Percentiles rank a stretch among this genome's conserved stretches.
phyloP scores from a whole-genome alignment of 1,284 basidiomycete species.

The Leccinum subspadiceum region DNA sequence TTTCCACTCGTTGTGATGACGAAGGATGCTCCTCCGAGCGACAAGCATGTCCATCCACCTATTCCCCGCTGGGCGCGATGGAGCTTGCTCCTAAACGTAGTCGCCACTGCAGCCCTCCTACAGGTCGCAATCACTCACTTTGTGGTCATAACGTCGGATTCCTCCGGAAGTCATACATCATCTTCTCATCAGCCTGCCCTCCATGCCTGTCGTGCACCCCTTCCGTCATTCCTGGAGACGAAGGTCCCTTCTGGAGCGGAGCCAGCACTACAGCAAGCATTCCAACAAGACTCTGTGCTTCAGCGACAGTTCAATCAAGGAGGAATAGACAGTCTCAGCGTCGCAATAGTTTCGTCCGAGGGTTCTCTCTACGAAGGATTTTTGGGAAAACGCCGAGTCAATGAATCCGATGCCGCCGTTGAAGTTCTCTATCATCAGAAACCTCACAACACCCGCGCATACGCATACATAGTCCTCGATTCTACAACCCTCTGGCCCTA shows the following conservation, averaged over 20 bases:
- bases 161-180: neutral
- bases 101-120: conserved; percentile 14
- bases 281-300: conserved; percentile 8
- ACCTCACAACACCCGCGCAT: neutral
- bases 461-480: conserved; percentile 43
- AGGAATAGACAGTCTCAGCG: conserved; percentile 28
- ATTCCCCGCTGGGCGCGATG: conserved; percentile 17
- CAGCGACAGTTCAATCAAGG: conserved; percentile 12
- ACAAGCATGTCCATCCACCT: conserved; percentile 1
- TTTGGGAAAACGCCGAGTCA: conserved; percentile 37
- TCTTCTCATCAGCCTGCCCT: neutral
- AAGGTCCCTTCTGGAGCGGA: conserved; percentile 18
- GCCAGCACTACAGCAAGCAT: conserved; percentile 8
- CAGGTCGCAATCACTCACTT: conserved; percentile 1
- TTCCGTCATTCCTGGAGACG: conserved; percentile 19
- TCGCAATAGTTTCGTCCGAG: conserved; percentile 28
- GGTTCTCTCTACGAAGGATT: conserved; percentile 29
- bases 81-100: conserved; percentile 20
- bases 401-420: conserved; percentile 35
- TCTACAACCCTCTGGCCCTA: conserved; percentile 46
- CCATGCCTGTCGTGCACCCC: conserved; percentile 17
- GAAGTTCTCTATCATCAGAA: neutral
- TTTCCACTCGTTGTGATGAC: neutral
- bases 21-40: neutral
- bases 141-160: neutral